Conservation (phyloP, 148 eudicot species). For the Fagopyrum homotropicum region DNA sequence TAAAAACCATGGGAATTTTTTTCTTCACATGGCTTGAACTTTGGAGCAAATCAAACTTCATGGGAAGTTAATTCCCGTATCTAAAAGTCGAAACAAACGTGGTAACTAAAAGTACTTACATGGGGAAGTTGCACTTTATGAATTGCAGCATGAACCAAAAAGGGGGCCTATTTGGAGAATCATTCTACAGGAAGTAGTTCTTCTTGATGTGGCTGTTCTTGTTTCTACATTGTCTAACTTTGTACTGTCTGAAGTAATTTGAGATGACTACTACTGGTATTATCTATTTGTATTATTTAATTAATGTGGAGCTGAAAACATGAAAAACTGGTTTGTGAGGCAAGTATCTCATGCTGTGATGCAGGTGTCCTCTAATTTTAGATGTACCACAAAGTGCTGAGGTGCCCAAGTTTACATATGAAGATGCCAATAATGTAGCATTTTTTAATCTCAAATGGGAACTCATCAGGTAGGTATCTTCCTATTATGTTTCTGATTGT, state of each 20-base stretch:
- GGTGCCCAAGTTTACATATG: slow-evolving; percentile 25
- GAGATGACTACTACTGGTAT: not conserved
- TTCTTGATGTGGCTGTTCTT: not conserved
- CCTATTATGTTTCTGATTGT: slow-evolving; percentile 3
- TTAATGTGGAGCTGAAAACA: slow-evolving; percentile 10
- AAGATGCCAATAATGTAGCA: slow-evolving; percentile 27
- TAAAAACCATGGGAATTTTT: too few species aligned
- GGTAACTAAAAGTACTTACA: too few species aligned
- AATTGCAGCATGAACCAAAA: too few species aligned
- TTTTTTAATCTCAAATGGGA: slow-evolving; percentile 53
- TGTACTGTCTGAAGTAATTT: not conserved
- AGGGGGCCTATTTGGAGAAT: not conserved
- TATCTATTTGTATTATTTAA: not conserved
- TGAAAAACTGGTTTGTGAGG: not conserved
- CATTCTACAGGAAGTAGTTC: not conserved
- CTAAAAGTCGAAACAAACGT: too few species aligned
- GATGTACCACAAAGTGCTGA: slow-evolving; percentile 40
- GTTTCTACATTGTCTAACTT: not conserved
- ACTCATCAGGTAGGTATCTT: slow-evolving; percentile 30
- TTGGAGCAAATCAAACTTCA: too few species aligned
- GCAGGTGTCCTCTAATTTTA: not conserved
- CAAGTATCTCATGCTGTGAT: not conserved
- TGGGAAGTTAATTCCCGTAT: too few species aligned
- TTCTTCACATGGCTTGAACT: too few species aligned
- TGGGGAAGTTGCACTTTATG: too few species aligned